Conservation (phyloP, 2,329 filamentous ascomycete species). For the Alternaria sp. region DNA sequence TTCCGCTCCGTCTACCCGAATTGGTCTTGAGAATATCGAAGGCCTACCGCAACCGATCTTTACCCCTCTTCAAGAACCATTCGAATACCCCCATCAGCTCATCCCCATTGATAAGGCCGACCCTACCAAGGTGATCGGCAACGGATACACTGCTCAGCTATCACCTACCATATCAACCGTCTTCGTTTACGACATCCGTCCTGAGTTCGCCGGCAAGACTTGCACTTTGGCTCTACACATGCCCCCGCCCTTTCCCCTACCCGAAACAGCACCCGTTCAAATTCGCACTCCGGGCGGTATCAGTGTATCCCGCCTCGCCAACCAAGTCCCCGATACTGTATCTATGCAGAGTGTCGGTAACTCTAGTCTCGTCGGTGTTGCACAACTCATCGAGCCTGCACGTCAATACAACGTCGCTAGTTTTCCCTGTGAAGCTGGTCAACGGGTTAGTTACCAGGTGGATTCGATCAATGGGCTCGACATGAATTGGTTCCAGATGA, state of each 20-base stretch:
- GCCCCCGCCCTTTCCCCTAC: conserved; percentile 44
- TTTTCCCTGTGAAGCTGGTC: conserved; percentile 32
- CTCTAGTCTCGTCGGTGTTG: conserved; percentile 16
- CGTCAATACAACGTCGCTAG: conserved; percentile 30
- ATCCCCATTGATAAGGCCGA: conserved; percentile 45
- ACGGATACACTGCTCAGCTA: conserved; percentile 50
- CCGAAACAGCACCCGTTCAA: conserved; percentile 39
- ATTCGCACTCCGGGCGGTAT: conserved; percentile 44
- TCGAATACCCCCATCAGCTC: conserved; percentile 49
- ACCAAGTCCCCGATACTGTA: not conserved
- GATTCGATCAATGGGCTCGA: conserved; percentile 30
- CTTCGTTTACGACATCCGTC: conserved; percentile 57
- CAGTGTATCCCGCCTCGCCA: conserved; percentile 30
- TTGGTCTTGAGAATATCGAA: conserved; percentile 1
- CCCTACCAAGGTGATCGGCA: conserved; percentile 50
- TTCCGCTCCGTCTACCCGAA: not conserved
- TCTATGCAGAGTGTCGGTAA: not conserved
- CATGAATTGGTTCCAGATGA: conserved; percentile 40
- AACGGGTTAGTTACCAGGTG: conserved; percentile 30
- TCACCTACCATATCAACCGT: conserved; percentile 48
- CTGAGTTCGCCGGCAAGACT: conserved; percentile 48
- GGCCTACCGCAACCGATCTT: not conserved
- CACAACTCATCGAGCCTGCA: conserved; percentile 18
- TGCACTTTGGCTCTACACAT: conserved; percentile 59
- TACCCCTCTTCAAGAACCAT: conserved; percentile 19